Percentiles rank a stretch among this genome's conserved stretches.
These are phyloP conservation scores for Teratosphaeria zuluensis DNA, from an alignment of 2,329 filamentous ascomycete species.

Conservation along the genomic window DNA sequence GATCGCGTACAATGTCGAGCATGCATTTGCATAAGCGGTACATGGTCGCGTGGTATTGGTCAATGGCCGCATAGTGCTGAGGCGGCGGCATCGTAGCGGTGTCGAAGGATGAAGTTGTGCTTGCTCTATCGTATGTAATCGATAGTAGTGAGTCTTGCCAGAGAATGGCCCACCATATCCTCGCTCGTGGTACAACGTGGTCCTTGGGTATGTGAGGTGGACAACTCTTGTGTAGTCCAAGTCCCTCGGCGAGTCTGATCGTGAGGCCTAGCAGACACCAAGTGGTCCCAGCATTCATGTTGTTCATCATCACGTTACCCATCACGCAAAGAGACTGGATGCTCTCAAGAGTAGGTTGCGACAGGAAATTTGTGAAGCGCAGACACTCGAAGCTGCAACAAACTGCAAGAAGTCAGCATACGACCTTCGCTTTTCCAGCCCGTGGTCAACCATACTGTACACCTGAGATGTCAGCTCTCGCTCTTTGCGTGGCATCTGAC, in stretches of 20 bases:
- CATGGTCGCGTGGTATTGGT: constrained; percentile 50
- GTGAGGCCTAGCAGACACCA: constrained; percentile 53
- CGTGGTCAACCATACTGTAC: constrained; percentile 37
- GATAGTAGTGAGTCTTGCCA: constrained; percentile 58
- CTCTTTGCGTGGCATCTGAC: constrained; percentile 47
- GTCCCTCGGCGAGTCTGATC: constrained; percentile 49
- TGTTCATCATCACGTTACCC: constrained; percentile 40
- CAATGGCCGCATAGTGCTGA: constrained; percentile 32
- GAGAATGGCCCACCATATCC: constrained; percentile 48
- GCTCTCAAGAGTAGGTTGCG: constrained; percentile 50
- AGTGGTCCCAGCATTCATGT: constrained; percentile 50
- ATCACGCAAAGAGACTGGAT: constrained; percentile 54
- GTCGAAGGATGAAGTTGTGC: constrained; percentile 45
- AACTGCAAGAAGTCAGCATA: constrained; percentile 32
- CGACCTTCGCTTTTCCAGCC: background rate
- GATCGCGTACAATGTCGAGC: constrained; percentile 50
- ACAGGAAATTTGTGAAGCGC: constrained; percentile 54
- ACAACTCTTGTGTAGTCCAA: constrained; percentile 51
- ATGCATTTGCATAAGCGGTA: constrained; percentile 48
- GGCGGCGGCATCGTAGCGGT: constrained; percentile 35
- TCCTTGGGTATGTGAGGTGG: constrained; percentile 43
- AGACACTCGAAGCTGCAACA: constrained; percentile 58
- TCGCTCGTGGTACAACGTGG: constrained; percentile 28
- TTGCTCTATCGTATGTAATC: constrained; percentile 52
- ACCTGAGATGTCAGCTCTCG: constrained; percentile 55